These are phyloP conservation scores for Agrostemma githago DNA, from an alignment of 148 eudicot species.

Conservation along the genomic window DNA sequence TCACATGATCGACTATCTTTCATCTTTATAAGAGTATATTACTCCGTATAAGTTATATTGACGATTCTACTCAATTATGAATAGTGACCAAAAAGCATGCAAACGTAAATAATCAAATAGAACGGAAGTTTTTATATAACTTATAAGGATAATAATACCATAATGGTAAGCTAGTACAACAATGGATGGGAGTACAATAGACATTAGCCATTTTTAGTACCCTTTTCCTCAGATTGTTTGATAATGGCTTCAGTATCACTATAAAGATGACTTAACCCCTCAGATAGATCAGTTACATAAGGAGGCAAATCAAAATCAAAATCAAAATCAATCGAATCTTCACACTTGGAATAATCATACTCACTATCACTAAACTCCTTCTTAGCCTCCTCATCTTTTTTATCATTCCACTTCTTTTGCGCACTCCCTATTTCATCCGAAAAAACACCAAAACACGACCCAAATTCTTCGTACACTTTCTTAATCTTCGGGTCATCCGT, in stretches of 20 bases:
- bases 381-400: not conserved
- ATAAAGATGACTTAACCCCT: not conserved
- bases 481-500: not conserved
- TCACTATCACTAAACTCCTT: constrained; percentile 1
- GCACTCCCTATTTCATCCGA: not conserved
- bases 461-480: not conserved
- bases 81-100: too few relatives aligned
- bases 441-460: not conserved
- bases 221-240: not conserved
- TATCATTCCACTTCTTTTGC: not conserved
- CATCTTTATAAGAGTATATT: too few relatives aligned
- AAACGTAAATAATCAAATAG: too few relatives aligned
- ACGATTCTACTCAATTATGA: too few relatives aligned
- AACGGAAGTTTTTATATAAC: too few relatives aligned
- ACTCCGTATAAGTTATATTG: too few relatives aligned
- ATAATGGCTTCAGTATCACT: not conserved
- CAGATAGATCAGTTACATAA: not conserved
- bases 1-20: too few relatives aligned
- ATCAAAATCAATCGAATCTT: not conserved
- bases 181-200: too few relatives aligned
- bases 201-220: too few relatives aligned
- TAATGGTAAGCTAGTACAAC: too few relatives aligned
- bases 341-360: not conserved
- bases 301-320: too few relatives aligned
- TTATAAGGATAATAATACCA: too few relatives aligned